Percentiles rank a stretch among this genome's conserved stretches.
These are phyloP conservation scores for Exophiala sp. DNA, from an alignment of 2,329 filamentous ascomycete genomes.

Conservation along the genomic window DNA sequence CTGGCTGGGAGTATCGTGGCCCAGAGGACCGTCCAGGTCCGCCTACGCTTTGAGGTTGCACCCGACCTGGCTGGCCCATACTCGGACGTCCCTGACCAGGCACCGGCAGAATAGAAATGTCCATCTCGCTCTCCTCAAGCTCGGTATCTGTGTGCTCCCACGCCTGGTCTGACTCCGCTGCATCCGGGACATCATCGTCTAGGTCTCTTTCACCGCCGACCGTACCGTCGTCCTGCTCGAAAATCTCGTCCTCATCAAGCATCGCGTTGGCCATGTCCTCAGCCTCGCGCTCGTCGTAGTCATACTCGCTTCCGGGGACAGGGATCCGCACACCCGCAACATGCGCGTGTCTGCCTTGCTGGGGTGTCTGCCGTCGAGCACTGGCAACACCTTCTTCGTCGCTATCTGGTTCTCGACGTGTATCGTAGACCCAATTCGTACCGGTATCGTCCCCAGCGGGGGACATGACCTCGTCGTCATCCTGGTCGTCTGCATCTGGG, in stretches of 20 bases:
- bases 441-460: conserved; percentile 50
- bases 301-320: conserved; percentile 32
- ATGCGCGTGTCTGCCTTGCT: conserved; percentile 5
- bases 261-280: conserved; percentile 44
- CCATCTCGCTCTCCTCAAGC: conserved; percentile 24
- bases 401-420: conserved; percentile 25
- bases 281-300: conserved; percentile 56
- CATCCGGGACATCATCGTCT: conserved; percentile 68
- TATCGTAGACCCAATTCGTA: conserved; percentile 25
- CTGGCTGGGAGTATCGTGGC: too few species aligned
- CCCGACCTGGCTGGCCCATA: not conserved
- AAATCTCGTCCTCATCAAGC: conserved; percentile 31
- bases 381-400: conserved; percentile 13
- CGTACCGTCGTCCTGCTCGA: conserved; percentile 29
- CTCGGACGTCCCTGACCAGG: not conserved
- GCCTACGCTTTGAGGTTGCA: not conserved
- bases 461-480: conserved; percentile 42
- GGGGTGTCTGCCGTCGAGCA: not conserved
- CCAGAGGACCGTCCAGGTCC: too few species aligned
- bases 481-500: conserved; percentile 46
- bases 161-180: conserved; percentile 51
- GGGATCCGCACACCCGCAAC: conserved; percentile 16
- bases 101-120: conserved; percentile 22
- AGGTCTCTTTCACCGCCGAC: conserved; percentile 58
- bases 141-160: conserved; percentile 80